Evolutionary conservation across 1,284 basidiomycete species (phyloP).

Genomic region (Heterobasidion annosum): DNA sequence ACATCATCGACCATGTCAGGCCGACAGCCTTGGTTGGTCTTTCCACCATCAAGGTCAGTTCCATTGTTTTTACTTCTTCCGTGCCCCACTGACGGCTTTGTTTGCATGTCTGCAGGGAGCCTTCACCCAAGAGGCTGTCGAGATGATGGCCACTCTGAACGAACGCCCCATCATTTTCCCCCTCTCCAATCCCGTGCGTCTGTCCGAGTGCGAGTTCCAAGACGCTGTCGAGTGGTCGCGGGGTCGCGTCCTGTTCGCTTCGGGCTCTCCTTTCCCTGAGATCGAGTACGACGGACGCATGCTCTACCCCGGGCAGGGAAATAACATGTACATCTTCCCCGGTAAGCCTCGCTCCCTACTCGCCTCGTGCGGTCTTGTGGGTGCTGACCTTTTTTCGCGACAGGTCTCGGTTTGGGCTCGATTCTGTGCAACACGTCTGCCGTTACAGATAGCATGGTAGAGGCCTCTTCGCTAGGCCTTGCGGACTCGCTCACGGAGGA

Average conservation of each 20-base stretch:
- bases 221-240: slow-evolving; percentile 75
- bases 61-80: background rate
- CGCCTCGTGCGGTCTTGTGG: slow-evolving; percentile 11
- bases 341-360: slow-evolving; percentile 26
- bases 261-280: slow-evolving; percentile 83
- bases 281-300: slow-evolving; percentile 48
- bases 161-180: slow-evolving; percentile 91
- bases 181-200: slow-evolving; percentile 86
- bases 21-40: slow-evolving; percentile 91
- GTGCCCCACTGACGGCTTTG: background rate
- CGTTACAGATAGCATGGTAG: slow-evolving; percentile 79
- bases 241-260: slow-evolving; percentile 80
- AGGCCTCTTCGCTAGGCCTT: slow-evolving; percentile 69
- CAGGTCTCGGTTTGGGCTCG: slow-evolving; percentile 74
- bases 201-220: slow-evolving; percentile 81
- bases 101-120: slow-evolving; percentile 40
- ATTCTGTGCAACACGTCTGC: slow-evolving; percentile 59
- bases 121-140: slow-evolving; percentile 71
- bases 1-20: slow-evolving; percentile 80
- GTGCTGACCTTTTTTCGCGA: background rate
- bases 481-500: slow-evolving; percentile 68
- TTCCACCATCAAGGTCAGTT: slow-evolving; percentile 66
- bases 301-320: slow-evolving; percentile 83
- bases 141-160: slow-evolving; percentile 81
- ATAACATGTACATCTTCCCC: slow-evolving; percentile 83